Evolutionary conservation across 352 stramenopile genomes (phyloP), one percentile per base, ranked within the genome.

Genomic region (Globisporangium echinulatum): DNA sequence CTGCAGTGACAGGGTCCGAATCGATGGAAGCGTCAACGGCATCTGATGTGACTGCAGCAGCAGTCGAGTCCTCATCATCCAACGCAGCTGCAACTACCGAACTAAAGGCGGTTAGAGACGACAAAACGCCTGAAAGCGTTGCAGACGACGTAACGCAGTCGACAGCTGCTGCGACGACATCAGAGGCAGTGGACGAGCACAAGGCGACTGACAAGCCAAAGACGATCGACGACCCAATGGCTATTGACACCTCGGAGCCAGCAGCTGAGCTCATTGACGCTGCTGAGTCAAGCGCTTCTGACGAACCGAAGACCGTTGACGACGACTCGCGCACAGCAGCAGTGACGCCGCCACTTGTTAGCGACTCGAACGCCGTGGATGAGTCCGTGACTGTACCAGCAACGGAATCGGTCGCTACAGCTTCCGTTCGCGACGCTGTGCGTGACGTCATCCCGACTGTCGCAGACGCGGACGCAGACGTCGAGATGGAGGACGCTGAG

Each of bases 401-500:
- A 33, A 58, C 19, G 33, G 62, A 11, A 51, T 38, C 39, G 33
- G 25, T 33, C 25, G 25, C 25, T 33, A 33, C 25, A 33, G 25
- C 25, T 33, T 33, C 25, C 25, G 25, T 33, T 33, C 25, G 25
- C 25, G 25, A 33, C 25, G 25, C 25, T 33, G 25, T 3, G 25
- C 2, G 25, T 33, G 25, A 33, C 25, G 25, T 33, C 25, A 2
- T 33, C 25, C n/a, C 25, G 55, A 58, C n/a, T 15, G 13, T 17
- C 17, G 52, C 39, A 33, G 40, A 56, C 6, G 59, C 17, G 7
- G 3, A 43, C 4, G 36, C 53, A 13, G 49, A 77, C 50, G 49
- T 58, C 17, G 44, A 54, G 7, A 70, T 68, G 58, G 61, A 70
- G 56, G 62, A 63, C n/a, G 17, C 48, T 46, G 46, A 10, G 47